These are phyloP conservation scores for Penicillium lividum DNA, from an alignment of 495 filamentous ascomycete genomes.

Conservation along the genomic window DNA sequence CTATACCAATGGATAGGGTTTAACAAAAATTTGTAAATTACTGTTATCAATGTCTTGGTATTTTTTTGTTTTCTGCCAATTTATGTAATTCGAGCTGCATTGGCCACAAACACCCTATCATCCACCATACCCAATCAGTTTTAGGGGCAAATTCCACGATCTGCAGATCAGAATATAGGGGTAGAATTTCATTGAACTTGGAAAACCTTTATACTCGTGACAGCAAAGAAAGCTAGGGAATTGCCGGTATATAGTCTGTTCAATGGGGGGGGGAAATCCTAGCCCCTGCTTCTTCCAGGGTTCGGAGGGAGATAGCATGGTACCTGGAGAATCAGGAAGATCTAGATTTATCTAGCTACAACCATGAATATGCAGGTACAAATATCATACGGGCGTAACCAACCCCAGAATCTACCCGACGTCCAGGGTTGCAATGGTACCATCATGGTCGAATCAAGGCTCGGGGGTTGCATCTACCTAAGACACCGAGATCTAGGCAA, in stretches of 20 bases:
- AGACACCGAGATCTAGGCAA: conserved; percentile 5
- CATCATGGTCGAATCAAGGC: conserved; percentile 13
- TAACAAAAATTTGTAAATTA: too few species aligned
- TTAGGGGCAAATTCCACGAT: neutral
- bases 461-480: conserved; percentile 20
- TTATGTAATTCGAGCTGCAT: too few species aligned
- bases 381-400: neutral
- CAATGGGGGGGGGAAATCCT: neutral
- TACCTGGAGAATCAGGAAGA: neutral
- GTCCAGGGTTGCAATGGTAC: conserved; percentile 19
- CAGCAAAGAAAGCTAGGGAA: neutral
- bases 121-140: neutral
- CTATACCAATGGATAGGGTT: too few species aligned
- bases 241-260: neutral
- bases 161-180: neutral
- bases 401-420: neutral
- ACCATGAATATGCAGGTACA: neutral
- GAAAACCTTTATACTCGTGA: neutral
- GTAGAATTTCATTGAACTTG: neutral
- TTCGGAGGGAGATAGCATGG: neutral
- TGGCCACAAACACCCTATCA: too few species aligned
- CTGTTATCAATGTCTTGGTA: too few species aligned
- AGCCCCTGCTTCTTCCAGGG: neutral
- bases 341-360: neutral
- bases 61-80: too few species aligned